Evolutionary conservation across 164 flowering plant species (phyloP), one percentile per base, ranked within the genome.

Genomic region (Chimonanthus salicifolius): DNA sequence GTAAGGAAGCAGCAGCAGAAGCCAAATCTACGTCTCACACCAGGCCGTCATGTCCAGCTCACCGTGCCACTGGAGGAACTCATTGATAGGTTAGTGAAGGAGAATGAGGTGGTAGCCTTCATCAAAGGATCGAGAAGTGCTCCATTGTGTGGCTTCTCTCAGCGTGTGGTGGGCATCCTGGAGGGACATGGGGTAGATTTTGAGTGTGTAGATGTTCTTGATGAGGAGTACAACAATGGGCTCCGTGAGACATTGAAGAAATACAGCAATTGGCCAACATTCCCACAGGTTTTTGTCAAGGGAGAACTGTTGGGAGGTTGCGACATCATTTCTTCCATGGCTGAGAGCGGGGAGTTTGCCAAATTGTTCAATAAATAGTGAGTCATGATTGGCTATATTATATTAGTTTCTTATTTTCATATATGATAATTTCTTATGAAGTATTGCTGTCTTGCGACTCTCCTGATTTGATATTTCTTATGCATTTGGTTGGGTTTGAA

Each of bases 181-280:
- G 92, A 92, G 69, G 75, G 78, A 2, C 81, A 80, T 69, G 94
- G 94, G 4, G 89, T 89, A 49, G 92, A 95, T 69, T 95, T 81
- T 73, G 99, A 95, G 80, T 88, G 88, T 21, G 80, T 95, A 6
- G 91, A 93, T 71, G 99, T 95, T 77, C 94, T 95, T 10, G 98
- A 95, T 72, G 98, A 95, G 72, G 94, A 93, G 70, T 82, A 95
- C 74, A 95, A 95, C 45, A 18, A 3, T 6, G 99, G 97, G 47
- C 76, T 93, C 75, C 88, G 98, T 83, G 98, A 92, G 81, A 84
- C 88, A 2, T 80, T 93, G 64, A 93, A 95, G 86, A 85, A 74
- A 65, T 95, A 90, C 70, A 95, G 98, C 76, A 95, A 88, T 77
- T 93, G 98, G 99, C 98, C 98, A 3, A 93, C 98, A n/a, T 92